Conservation (phyloP, 2,329 filamentous ascomycete species). For the Lecanicillium sp. region DNA sequence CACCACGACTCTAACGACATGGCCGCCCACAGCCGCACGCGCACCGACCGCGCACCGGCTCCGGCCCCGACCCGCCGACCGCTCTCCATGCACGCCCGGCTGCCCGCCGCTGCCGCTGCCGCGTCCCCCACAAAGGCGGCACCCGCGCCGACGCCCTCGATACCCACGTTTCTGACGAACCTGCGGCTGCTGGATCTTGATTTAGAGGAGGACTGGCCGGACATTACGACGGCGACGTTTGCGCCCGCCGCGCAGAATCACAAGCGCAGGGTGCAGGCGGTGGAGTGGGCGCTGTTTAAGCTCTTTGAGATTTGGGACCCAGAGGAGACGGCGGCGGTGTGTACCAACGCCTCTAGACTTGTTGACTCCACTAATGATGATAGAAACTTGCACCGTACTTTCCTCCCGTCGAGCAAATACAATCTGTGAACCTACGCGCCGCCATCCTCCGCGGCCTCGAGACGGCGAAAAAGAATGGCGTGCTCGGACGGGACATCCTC, state of each 20-base stretch:
- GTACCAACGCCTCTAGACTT: slow-evolving; percentile 38
- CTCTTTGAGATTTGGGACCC: slow-evolving; percentile 81
- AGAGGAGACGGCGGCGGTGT: slow-evolving; percentile 67
- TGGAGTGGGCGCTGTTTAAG: slow-evolving; percentile 89
- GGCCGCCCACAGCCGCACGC: neutral
- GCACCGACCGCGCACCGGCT: neutral
- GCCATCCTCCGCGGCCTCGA: slow-evolving; percentile 77
- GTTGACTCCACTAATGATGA: neutral
- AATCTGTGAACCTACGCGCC: slow-evolving; percentile 83
- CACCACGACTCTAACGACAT: neutral
- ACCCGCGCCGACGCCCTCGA: neutral
- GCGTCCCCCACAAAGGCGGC: neutral
- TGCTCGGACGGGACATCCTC: slow-evolving; percentile 71
- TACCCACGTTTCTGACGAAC: slow-evolving; percentile 65
- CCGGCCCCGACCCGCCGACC: slow-evolving; percentile 2
- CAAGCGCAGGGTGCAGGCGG: slow-evolving; percentile 72
- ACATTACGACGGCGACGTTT: slow-evolving; percentile 65
- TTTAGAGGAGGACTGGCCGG: slow-evolving; percentile 70
- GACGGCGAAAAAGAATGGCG: slow-evolving; percentile 79
- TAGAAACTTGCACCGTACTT: slow-evolving; percentile 89
- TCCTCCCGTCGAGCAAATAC: slow-evolving; percentile 80
- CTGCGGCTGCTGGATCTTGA: slow-evolving; percentile 78
- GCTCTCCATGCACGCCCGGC: slow-evolving; percentile 6
- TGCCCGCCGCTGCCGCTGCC: neutral
- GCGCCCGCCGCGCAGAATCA: slow-evolving; percentile 64